Conservation (phyloP, 1,284 basidiomycete species). For the Rhizoctonia solani region DNA sequence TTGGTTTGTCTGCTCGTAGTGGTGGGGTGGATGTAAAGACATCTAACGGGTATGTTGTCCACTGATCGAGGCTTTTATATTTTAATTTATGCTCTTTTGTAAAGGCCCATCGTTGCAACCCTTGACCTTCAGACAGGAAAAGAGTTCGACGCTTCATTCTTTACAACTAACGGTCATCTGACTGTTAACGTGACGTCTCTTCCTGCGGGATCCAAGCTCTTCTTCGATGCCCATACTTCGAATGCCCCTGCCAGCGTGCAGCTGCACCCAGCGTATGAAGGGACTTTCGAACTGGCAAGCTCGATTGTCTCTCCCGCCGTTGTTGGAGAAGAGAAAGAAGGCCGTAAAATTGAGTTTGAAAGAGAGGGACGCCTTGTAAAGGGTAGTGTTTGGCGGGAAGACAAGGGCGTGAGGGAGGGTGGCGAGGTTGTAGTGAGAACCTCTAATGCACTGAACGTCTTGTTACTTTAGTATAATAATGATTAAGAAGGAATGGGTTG, state of each 20-base stretch:
- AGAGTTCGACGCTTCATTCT: background rate
- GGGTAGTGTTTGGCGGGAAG: constrained; percentile 15
- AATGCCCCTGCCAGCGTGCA: constrained; percentile 25
- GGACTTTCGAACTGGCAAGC: constrained; percentile 12
- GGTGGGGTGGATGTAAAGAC: background rate
- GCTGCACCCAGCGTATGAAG: constrained; percentile 10
- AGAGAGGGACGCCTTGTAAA: background rate
- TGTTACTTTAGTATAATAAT: constrained; percentile 5
- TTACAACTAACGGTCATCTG: constrained; percentile 14
- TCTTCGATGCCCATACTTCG: constrained; percentile 3
- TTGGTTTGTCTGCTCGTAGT: background rate
- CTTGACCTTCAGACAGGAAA: background rate
- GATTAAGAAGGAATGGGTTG: background rate
- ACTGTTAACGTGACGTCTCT: constrained; percentile 5
- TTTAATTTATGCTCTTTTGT: background rate
- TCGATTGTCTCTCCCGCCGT: constrained; percentile 18
- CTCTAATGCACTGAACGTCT: constrained; percentile 23
- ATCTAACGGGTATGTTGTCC: constrained; percentile 11
- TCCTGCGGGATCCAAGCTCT: background rate
- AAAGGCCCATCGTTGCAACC: constrained; percentile 11
- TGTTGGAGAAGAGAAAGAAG: background rate
- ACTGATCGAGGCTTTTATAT: too few species aligned
- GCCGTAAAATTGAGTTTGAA: background rate
- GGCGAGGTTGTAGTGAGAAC: constrained; percentile 20
- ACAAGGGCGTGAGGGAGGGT: background rate